Conservation (phyloP, 257 asterid genomes). For the Solanum microdontum region DNA sequence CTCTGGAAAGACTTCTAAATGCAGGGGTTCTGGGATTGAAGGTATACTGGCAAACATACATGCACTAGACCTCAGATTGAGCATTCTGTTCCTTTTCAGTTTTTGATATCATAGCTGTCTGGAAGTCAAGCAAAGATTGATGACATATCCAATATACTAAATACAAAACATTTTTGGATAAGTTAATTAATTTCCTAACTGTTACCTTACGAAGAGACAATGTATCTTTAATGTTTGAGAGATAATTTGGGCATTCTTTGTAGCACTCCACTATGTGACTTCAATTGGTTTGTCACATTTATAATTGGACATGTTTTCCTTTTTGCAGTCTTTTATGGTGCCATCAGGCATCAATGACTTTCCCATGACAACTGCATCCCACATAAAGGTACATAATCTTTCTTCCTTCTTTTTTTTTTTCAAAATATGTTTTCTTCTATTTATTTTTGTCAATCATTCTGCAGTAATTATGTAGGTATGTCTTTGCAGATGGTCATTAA, state of each 20-base stretch:
- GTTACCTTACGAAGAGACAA: not conserved
- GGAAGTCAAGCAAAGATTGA: not conserved
- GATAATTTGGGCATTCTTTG: not conserved
- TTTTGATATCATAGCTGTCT: not conserved
- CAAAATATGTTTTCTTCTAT: not conserved
- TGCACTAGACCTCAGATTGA: not conserved
- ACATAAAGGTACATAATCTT: conserved; percentile 55
- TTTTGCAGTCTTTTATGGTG: conserved; percentile 84
- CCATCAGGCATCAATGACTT: conserved; percentile 97
- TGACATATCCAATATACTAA: not conserved
- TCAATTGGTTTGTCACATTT: not conserved
- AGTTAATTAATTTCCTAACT: not conserved
- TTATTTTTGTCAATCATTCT: not conserved
- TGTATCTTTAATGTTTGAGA: not conserved
- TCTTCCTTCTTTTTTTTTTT: not conserved
- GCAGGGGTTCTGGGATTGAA: conserved; percentile 98
- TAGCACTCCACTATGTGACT: not conserved
- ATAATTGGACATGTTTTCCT: not conserved
- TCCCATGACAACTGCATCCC: conserved; percentile 84
- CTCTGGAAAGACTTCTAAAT: conserved; percentile 67
- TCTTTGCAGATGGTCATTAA: not conserved
- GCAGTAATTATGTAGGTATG: not conserved
- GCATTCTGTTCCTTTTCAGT: not conserved
- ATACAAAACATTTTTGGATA: not conserved
- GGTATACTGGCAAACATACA: conserved; percentile 29